Percentiles rank a stretch among this genome's conserved stretches.
These are phyloP conservation scores for Paxillus ammoniavirescens DNA, from an alignment of 768 basidiomycete species.

Conservation along the genomic window DNA sequence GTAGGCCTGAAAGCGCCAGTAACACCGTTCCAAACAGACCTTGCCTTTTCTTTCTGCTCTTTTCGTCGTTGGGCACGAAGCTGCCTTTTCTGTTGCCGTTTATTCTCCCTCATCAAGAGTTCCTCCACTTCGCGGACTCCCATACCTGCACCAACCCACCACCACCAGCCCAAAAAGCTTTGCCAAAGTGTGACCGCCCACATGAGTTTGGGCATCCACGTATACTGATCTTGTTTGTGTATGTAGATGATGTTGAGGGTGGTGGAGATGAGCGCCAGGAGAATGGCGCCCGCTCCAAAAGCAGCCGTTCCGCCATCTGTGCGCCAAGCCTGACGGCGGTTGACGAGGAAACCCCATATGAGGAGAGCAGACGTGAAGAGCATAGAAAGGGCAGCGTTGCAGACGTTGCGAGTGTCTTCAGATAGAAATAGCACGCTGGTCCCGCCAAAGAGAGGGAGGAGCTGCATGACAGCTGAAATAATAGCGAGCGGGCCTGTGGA, in stretches of 20 bases:
- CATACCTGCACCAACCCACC: constrained; percentile 97
- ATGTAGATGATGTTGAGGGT: constrained; percentile 89
- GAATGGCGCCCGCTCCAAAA: constrained; percentile 83
- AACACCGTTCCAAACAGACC: constrained; percentile 58
- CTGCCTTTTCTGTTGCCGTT: constrained; percentile 47
- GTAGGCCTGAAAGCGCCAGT: constrained; percentile 44
- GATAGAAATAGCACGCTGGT: constrained; percentile 50
- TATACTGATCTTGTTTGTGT: constrained; percentile 74
- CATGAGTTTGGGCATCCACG: constrained; percentile 89
- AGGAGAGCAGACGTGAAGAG: constrained; percentile 88
- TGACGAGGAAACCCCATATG: constrained; percentile 91
- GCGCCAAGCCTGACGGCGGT: constrained; percentile 90
- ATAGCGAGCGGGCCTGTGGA: constrained; percentile 76
- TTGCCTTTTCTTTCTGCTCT: constrained; percentile 52
- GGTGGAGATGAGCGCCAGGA: constrained; percentile 80
- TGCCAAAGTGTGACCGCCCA: constrained; percentile 97
- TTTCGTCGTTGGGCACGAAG: constrained; percentile 46
- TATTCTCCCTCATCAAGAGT: constrained; percentile 51
- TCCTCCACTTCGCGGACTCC: constrained; percentile 73
- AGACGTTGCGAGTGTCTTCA: constrained; percentile 83
- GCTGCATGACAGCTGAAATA: constrained; percentile 78
- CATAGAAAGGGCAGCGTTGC: constrained; percentile 94
- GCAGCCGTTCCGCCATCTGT: constrained; percentile 95
- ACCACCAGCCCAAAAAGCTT: constrained; percentile 97
- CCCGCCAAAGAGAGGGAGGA: constrained; percentile 58